Evolutionary conservation across 495 filamentous ascomycete species (phyloP).

Genomic region (Lindgomyces ingoldianus): DNA sequence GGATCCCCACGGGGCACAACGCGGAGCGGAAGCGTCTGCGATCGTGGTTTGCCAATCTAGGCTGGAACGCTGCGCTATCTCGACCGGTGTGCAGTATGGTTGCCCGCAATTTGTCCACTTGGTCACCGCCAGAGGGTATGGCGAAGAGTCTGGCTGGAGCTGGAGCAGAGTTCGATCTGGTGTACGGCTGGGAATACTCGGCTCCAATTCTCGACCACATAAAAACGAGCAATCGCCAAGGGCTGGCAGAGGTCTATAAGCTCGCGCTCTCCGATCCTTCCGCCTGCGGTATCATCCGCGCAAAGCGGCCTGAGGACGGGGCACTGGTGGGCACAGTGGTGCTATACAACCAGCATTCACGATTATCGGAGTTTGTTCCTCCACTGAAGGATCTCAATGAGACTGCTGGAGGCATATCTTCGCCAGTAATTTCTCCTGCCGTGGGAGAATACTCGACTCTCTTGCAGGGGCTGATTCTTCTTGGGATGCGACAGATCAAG

Average conservation of each 20-base stretch:
- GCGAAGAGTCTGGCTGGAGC: conserved; percentile 68
- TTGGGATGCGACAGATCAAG: conserved; percentile 82
- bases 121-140: conserved; percentile 74
- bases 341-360: conserved; percentile 69
- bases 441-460: conserved; percentile 69
- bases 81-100: conserved; percentile 66
- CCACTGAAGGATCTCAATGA: conserved; percentile 58
- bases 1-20: conserved; percentile 64
- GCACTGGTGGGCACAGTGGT: conserved; percentile 79
- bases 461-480: conserved; percentile 76
- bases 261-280: conserved; percentile 71
- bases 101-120: conserved; percentile 65
- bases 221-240: conserved; percentile 71
- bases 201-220: conserved; percentile 74
- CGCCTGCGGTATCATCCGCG: conserved; percentile 78
- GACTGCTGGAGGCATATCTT: conserved; percentile 71
- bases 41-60: conserved; percentile 67
- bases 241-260: conserved; percentile 80
- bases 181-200: conserved; percentile 77
- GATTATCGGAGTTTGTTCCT: conserved; percentile 69
- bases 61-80: conserved; percentile 66
- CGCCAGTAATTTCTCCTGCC: conserved; percentile 71
- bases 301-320: conserved; percentile 67
- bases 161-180: conserved; percentile 71
- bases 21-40: conserved; percentile 53